Conservation (phyloP, 2,329 filamentous ascomycete genomes). For the Colletotrichum lupini region DNA sequence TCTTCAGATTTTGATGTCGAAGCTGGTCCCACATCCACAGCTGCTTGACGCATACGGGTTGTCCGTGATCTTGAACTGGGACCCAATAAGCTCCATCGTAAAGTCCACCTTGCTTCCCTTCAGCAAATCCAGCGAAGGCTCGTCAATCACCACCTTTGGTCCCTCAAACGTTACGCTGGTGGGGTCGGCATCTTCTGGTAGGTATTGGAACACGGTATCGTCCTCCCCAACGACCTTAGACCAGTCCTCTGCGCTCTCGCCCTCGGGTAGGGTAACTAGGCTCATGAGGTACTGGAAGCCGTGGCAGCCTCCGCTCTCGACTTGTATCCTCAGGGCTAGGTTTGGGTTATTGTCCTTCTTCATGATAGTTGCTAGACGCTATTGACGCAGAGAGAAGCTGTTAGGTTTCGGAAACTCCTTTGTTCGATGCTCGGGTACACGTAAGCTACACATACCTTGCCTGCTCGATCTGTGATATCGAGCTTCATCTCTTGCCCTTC, state of each 20-base stretch:
- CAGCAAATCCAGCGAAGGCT: conserved; percentile 85
- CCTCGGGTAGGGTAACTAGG: conserved; percentile 71
- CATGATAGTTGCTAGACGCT: conserved; percentile 84
- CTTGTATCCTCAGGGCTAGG: conserved; percentile 88
- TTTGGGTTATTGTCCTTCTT: conserved; percentile 77
- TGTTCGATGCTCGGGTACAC: not conserved
- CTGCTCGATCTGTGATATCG: conserved; percentile 85
- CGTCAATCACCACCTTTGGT: conserved; percentile 90
- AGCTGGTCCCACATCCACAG: conserved; percentile 97
- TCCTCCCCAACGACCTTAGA: conserved; percentile 69
- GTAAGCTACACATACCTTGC: conserved; percentile 66
- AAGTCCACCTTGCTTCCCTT: conserved; percentile 97
- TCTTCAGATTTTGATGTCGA: conserved; percentile 82
- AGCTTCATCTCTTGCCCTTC: conserved; percentile 87
- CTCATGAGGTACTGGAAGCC: conserved; percentile 98
- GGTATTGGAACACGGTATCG: conserved; percentile 86
- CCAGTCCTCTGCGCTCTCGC: conserved; percentile 45
- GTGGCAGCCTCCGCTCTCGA: conserved; percentile 95
- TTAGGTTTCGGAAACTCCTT: conserved; percentile 21
- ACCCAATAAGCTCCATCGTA: conserved; percentile 89
- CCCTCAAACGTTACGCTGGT: conserved; percentile 44
- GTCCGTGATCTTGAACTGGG: conserved; percentile 94
- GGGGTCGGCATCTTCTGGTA: conserved; percentile 56
- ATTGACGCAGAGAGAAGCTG: not conserved
- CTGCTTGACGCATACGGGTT: conserved; percentile 93